Evolutionary conservation across 2,329 filamentous ascomycete species (phyloP), one percentile per base, ranked within the genome.

Genomic region (Mollisia scopiformis): DNA sequence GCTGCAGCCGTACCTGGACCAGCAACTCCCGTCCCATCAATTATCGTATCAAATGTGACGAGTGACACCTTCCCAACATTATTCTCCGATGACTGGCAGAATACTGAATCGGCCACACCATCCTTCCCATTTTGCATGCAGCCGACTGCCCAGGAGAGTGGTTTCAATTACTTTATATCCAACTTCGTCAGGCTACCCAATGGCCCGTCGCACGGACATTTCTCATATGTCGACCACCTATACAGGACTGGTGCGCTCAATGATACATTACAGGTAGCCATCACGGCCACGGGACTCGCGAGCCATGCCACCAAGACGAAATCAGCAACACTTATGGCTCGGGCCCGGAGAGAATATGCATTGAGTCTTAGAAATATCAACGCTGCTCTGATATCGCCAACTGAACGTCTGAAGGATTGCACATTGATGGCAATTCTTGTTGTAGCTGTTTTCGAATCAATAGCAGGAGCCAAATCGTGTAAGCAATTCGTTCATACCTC

Each of bases 381-480:
- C 55, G 71, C 74, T n/a, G 80, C 82, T 1, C 72, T 85, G 13
- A 71, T 74, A 51, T 74, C 80, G 51, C 77, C 81, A 0, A 64
- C 61, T 14, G 76, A 81, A 57, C 78, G 77, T 4, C 70, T 78
- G 58, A 80, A 82, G 64, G 82, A 85, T 66, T 80, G 76, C 50
- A 84, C 82, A 1, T 79, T 85, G 75, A 76, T 84, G 8, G 77
- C 80, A 1, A 77, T 85, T 23, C 74, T 85, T 37, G 79, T 85
- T 41, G 74, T 85, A 8, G 78, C 79, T 47, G 79, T 82, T 3
- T 43, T 43, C n/a, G 39, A 43, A 19, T 8, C n/a, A 7, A 43
- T 43, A 21, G 39, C 39, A 21, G 80, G 80, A 14, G 76, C 74
- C 25, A 56, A 55, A 30, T 10, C 55, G 21, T 33, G 51, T 77